Evolutionary conservation across 2,329 filamentous ascomycete genomes (phyloP).

Genomic region (Aspergillus niger): DNA sequence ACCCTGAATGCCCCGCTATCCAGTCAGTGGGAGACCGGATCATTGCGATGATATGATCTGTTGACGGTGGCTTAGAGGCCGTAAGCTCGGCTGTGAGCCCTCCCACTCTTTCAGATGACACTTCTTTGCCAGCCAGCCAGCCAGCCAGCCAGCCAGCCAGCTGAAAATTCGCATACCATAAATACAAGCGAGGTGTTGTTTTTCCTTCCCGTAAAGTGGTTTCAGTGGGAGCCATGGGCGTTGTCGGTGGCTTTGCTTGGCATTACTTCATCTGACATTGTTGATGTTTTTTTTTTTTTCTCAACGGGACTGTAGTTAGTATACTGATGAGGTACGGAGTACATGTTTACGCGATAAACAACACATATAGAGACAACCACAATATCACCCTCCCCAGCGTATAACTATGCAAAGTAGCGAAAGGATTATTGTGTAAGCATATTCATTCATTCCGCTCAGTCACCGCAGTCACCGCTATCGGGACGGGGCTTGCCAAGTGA

Average conservation of each 20-base stretch:
- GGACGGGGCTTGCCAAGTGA: neutral
- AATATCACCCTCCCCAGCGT: no score
- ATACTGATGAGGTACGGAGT: no score
- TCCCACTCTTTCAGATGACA: neutral
- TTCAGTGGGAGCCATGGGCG: neutral
- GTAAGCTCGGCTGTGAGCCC: neutral
- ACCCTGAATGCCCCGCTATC: constrained; percentile 6
- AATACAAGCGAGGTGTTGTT: neutral
- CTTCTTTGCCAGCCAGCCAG: neutral
- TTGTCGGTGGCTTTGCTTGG: constrained; percentile 1
- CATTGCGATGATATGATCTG: neutral
- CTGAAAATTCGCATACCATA: neutral
- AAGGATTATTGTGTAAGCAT: no score
- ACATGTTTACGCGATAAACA: no score
- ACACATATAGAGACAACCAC: no score
- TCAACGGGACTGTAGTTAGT: neutral
- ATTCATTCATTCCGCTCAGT: neutral
- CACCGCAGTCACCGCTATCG: neutral
- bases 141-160: neutral
- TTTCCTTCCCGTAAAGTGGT: neutral
- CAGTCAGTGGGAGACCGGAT: neutral
- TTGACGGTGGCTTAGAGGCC: neutral
- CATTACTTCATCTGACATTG: neutral
- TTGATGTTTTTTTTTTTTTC: neutral
- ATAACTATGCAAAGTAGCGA: no score